Conservation (phyloP, 805 yeast species). For the Candida pseudofarinosa region DNA sequence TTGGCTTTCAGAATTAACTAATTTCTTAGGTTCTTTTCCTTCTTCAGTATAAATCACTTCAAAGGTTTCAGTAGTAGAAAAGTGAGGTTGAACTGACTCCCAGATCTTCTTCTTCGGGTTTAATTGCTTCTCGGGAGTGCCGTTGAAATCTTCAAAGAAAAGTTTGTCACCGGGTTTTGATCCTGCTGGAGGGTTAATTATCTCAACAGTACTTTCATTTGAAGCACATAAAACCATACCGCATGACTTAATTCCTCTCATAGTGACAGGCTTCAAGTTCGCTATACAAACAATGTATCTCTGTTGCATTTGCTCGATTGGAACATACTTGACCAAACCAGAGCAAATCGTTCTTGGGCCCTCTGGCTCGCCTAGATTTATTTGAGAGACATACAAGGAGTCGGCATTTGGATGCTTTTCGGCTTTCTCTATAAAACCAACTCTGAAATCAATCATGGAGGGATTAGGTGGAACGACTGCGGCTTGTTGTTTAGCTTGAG, state of each 20-base stretch:
- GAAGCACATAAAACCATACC: slow-evolving; percentile 98
- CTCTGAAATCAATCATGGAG: slow-evolving; percentile 84
- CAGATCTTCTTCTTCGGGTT: slow-evolving; percentile 98
- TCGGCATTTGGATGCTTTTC: slow-evolving; percentile 98
- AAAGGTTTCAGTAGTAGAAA: slow-evolving; percentile 71
- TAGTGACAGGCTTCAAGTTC: slow-evolving; percentile 93
- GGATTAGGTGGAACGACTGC: slow-evolving; percentile 71
- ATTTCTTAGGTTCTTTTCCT: slow-evolving; percentile 67
- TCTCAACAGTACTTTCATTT: slow-evolving; percentile 70
- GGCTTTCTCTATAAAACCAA: slow-evolving; percentile 96
- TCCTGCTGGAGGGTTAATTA: slow-evolving; percentile 91
- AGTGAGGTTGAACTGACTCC: slow-evolving; percentile 91
- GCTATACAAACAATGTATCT: slow-evolving; percentile 89
- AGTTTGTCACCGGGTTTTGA: slow-evolving; percentile 94
- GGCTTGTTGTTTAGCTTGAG: slow-evolving; percentile 44
- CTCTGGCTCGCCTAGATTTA: slow-evolving; percentile 92
- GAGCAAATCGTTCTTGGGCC: slow-evolving; percentile 99
- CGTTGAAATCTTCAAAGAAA: slow-evolving; percentile 88
- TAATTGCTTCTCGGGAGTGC: slow-evolving; percentile 84
- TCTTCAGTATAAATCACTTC: slow-evolving; percentile 80
- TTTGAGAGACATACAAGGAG: slow-evolving; percentile 91
- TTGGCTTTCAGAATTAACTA: slow-evolving; percentile 79
- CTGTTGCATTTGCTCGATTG: slow-evolving; percentile 93
- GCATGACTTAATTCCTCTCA: slow-evolving; percentile 94
- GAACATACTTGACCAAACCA: slow-evolving; percentile 85